These are phyloP conservation scores for Claviceps purpurea DNA, from an alignment of 2,329 filamentous ascomycete genomes.

Conservation along the genomic window DNA sequence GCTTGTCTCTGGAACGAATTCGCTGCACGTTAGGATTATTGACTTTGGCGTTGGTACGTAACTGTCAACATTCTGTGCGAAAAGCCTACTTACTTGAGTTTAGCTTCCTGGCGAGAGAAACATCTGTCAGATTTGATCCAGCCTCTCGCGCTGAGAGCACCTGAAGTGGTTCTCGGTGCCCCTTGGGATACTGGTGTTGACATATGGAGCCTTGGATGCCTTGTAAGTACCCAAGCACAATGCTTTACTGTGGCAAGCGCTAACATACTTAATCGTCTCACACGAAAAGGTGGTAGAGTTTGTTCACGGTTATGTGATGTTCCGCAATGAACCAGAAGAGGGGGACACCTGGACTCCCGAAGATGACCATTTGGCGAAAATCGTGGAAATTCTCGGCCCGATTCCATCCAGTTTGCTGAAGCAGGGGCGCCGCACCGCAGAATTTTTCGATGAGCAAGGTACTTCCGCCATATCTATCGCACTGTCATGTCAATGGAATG, in stretches of 20 bases:
- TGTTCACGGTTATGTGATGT: not conserved
- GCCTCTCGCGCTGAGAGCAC: slow-evolving; percentile 11
- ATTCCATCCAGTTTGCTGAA: not conserved
- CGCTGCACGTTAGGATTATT: not conserved
- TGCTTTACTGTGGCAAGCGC: not conserved
- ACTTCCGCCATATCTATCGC: not conserved
- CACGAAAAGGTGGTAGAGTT: not conserved
- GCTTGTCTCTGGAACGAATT: not conserved
- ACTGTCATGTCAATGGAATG: not conserved
- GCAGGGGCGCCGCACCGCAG: not conserved
- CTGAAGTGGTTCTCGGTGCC: slow-evolving; percentile 13
- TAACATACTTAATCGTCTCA: no score
- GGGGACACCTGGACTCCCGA: no score
- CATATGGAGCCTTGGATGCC: not conserved
- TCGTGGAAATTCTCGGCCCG: not conserved
- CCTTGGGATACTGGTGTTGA: no score
- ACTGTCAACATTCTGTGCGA: not conserved
- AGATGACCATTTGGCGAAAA: not conserved
- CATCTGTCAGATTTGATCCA: slow-evolving; percentile 12
- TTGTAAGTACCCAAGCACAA: not conserved
- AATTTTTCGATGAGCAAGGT: slow-evolving; percentile 1
- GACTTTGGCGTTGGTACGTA: not conserved
- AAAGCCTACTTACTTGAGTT: not conserved
- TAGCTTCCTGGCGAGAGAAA: slow-evolving; percentile 3
- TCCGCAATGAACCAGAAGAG: not conserved